Conservation (phyloP, 768 basidiomycete genomes). For the Gelatoporia subvermispora region DNA sequence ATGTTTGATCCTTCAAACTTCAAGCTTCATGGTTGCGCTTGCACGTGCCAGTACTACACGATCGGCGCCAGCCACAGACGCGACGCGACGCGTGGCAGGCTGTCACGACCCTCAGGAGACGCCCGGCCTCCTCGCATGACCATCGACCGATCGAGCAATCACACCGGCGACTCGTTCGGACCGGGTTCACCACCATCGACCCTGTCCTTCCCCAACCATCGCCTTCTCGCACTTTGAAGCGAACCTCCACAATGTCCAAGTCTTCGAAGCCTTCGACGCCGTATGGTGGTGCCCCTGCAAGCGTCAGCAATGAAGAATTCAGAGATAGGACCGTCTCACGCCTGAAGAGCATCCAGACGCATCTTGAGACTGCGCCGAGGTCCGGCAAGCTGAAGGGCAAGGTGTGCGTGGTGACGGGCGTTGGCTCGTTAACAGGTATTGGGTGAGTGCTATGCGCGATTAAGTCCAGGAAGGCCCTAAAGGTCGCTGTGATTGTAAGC, state of each 20-base stretch:
- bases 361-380: conserved; percentile 52
- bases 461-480: neutral
- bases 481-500: conserved; percentile 29
- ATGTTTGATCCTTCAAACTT: no score
- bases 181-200: no score
- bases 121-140: no score
- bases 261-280: neutral
- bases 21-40: no score
- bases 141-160: no score
- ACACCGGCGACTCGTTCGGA: no score
- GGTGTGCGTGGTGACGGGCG: conserved; percentile 86
- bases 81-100: no score
- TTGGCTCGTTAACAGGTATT: conserved; percentile 82
- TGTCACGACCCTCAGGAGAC: no score
- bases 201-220: no score
- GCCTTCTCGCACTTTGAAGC: no score
- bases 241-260: neutral
- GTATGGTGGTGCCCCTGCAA: neutral
- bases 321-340: conserved; percentile 59
- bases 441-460: conserved; percentile 48
- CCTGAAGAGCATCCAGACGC: conserved; percentile 62
- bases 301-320: conserved; percentile 37
- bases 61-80: no score
- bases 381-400: conserved; percentile 61
- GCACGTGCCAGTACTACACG: no score